Evolutionary conservation across 2,329 filamentous ascomycete species (phyloP), one percentile per base, ranked within the genome.

Genomic region (Monosporascus sp.): DNA sequence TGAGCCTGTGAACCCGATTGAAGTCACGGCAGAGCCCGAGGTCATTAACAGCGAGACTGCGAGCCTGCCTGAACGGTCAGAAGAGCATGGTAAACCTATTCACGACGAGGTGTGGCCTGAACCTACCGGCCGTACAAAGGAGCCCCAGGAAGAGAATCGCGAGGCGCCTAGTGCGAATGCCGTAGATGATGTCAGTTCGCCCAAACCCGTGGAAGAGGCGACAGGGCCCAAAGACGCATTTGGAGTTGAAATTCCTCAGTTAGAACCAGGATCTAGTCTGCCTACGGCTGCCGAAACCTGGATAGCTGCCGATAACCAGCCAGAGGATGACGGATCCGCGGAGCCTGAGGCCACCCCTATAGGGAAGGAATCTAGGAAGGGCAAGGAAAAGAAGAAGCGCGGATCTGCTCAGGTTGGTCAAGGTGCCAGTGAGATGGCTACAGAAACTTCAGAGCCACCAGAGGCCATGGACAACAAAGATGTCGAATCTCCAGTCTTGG

Each of bases 341-440:
- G 57, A 60, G 27, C 20, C 50, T 17, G 60, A 62, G 44, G 18
- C 50, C 11, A 45, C 25, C 9, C 44, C 55, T n/a, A 58, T 43
- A 49, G 56, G 63, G 35, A 57, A 62, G 49, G 58, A 61, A 44
- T 58, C 57, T 18, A 63, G 59, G 55, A 60, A 61, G 48, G 56
- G 60, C 50, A 59, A 63, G 52, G 57, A 63, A 51, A 58, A 63
- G 52, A 58, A 63, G 50, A 58, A 58, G 47, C 56, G 52, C 17
- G 56, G 22, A 20, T 55, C 58, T 50, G 18, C 45, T 20, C 58
- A 60, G 47, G 47, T 58, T 37, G 64, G 58, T 17, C 9, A 51
- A 7, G 22, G 39, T 22, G 45, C 37, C 48, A 49, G 46, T 22
- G 55, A 61, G 35, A 37, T 38, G n/a, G 20, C 55, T 22, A 25